Base-by-base conservation (phyloP, 345 rosid species). In the Excoecaria cochinchinensis region DNA sequence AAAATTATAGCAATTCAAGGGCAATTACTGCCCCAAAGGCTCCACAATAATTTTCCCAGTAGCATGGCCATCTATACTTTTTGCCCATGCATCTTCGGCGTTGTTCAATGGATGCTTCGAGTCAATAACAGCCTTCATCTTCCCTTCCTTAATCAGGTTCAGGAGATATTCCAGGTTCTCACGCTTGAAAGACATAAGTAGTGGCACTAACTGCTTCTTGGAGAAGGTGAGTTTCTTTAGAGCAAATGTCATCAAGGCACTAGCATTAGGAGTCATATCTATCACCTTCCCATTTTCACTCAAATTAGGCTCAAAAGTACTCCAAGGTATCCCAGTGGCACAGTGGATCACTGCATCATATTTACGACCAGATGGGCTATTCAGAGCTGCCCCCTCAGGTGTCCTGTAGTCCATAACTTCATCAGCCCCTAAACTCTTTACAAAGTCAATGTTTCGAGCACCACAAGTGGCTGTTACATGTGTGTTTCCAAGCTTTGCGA, bases 391-490 rank as follows among this genome's bases (percentile, higher is more conserved):
- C 17, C 82, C 82, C 11, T 75, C 72, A 6, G 78, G 76, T 21
- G 78, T 75, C 71, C 24, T 79, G 76, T 79, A 79, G 61, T 79
- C 76, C 9, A 75, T 76, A 70, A 79, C 82, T 72, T 79, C 82
- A 19, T 79, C 78, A 52, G 82, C 82, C 8, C 82, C 82, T n/a
- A 79, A 58, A 58, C 78, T 74, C 75, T 74, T 79, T 5, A 79
- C 82, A 3, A 79, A 50, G 6, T 79, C 76, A 6, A 79, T 38
- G 72, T 79, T 79, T 3, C 82, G 78, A 21, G 82, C 72, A 14
- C 82, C 82, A 9, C 82, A 79, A n/a, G 82, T 79, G 19, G 82
- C 82, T 7, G 82, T 79, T 48, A 79, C 82, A 40, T 79, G 76
- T 12, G 75, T 62, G 56, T 75, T 75, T 48, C 78, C 82, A 25